Conservation (phyloP, 306 rosid genomes). For the Cercis canadensis region DNA sequence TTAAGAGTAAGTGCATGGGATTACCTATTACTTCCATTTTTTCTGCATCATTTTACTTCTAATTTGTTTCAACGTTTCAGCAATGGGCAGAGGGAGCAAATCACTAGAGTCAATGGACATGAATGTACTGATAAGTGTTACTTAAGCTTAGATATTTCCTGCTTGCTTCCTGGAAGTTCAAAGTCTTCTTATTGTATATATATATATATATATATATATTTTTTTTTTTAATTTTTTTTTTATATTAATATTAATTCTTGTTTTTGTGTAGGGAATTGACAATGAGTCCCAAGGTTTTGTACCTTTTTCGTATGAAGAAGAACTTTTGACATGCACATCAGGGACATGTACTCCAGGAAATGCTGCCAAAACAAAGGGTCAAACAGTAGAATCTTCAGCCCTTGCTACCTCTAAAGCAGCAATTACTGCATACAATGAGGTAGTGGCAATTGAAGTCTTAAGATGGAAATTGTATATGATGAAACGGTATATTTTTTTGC, state of each 20-base stretch:
- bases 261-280: background rate
- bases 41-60: background rate
- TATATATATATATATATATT: no score
- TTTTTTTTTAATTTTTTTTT: background rate
- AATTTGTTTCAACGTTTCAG: constrained; percentile 26
- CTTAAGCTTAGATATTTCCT: constrained; percentile 11
- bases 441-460: background rate
- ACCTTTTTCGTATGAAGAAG: background rate
- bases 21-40: no score
- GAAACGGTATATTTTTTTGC: no score
- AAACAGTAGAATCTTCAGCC: background rate
- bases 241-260: background rate
- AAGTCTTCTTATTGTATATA: no score
- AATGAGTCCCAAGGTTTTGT: background rate
- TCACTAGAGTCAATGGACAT: background rate
- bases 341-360: background rate
- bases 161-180: background rate
- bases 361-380: background rate
- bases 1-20: no score
- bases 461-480: background rate
- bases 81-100: background rate
- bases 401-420: background rate
- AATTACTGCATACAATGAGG: constrained; percentile 5
- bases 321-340: background rate
- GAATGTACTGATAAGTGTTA: constrained; percentile 21